Evolutionary conservation across 441 rosid genomes (phyloP).

Genomic region (Breynia disticha): DNA sequence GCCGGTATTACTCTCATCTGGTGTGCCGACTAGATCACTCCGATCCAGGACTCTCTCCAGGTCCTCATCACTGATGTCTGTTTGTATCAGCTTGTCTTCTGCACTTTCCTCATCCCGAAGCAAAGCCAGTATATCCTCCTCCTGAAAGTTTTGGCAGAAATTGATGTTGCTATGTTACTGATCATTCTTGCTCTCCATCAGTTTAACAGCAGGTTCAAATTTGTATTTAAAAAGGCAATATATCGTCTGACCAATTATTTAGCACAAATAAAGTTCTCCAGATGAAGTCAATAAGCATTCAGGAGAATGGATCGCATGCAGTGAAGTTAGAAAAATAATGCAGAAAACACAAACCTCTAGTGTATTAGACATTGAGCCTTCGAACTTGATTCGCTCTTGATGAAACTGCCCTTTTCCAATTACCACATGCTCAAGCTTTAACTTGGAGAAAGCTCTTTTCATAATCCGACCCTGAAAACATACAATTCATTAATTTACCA

Average conservation of each 20-base stretch:
- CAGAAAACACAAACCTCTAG: conserved; percentile 41
- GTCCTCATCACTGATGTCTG: conserved; percentile 74
- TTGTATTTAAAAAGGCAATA: background rate
- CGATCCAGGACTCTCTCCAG: conserved; percentile 64
- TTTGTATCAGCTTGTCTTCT: conserved; percentile 86
- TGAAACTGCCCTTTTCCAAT: conserved; percentile 91
- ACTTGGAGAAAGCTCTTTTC: conserved; percentile 85
- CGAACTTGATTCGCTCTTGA: conserved; percentile 60
- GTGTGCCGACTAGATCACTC: conserved; percentile 43
- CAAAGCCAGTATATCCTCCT: conserved; percentile 68
- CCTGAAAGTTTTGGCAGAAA: conserved; percentile 29
- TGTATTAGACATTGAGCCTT: conserved; percentile 3
- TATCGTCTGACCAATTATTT: too few relatives aligned
- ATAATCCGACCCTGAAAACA: conserved; percentile 71
- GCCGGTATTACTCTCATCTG: conserved; percentile 18
- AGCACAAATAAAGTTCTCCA: too few relatives aligned
- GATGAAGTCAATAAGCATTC: background rate
- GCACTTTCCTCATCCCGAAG: conserved; percentile 68
- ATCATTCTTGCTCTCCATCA: too few relatives aligned
- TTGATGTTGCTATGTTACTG: background rate
- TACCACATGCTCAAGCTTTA: conserved; percentile 96
- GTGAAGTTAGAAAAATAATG: conserved; percentile 2
- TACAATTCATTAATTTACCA: conserved; percentile 16
- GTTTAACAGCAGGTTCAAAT: background rate
- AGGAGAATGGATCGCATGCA: background rate